A percentile compares a stretch with the other conserved stretches of the same genome.
These are phyloP conservation scores for Corymbia citriodora DNA, from an alignment of 441 rosid species.

Conservation along the genomic window DNA sequence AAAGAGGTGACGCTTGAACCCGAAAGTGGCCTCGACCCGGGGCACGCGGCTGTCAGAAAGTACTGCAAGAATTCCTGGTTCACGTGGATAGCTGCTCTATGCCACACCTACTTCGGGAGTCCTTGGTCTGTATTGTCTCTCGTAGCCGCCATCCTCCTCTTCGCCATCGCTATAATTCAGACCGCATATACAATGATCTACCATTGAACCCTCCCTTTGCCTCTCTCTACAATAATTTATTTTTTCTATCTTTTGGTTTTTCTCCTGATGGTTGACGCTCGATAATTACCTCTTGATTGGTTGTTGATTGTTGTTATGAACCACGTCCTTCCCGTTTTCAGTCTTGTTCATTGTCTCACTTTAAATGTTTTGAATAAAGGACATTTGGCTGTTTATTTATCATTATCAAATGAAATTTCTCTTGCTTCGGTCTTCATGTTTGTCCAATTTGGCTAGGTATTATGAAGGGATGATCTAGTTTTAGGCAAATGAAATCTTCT, in stretches of 20 bases:
- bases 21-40: no score
- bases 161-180: accelerated
- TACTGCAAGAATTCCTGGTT: not conserved
- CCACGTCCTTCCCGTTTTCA: not conserved
- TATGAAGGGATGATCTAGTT: not conserved
- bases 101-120: no score
- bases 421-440: not conserved
- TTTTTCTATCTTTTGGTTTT: not conserved
- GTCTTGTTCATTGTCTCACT: not conserved
- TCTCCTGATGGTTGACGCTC: not conserved
- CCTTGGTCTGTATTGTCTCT: not conserved
- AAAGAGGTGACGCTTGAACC: not conserved
- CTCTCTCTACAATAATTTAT: not conserved
- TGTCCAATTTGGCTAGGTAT: not conserved
- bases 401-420: not conserved
- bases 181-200: not conserved
- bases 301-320: not conserved
- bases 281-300: not conserved
- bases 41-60: not conserved
- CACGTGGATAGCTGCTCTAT: slow-evolving; percentile 10
- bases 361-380: not conserved
- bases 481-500: not conserved
- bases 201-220: not conserved
- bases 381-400: not conserved
- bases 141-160: not conserved